Percentiles rank a stretch among this genome's conserved stretches.
These are phyloP conservation scores for Tricholoma bakamatsutake DNA, from an alignment of 768 basidiomycete genomes.

Conservation along the genomic window DNA sequence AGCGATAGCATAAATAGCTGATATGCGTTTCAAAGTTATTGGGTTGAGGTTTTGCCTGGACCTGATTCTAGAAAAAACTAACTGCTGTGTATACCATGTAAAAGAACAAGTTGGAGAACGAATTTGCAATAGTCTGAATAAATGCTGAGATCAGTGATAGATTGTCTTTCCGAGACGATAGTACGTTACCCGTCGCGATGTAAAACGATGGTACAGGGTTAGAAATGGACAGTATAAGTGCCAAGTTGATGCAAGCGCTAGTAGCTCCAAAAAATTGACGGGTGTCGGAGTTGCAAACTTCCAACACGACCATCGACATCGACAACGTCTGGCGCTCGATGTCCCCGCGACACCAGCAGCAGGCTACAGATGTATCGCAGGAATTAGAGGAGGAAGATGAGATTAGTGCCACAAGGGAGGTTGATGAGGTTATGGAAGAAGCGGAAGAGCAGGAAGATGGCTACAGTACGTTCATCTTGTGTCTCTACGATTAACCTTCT, in stretches of 20 bases:
- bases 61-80: neutral
- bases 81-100: neutral
- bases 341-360: slow-evolving; percentile 36
- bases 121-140: neutral
- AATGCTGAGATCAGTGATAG: no score
- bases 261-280: no score
- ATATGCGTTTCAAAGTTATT: slow-evolving; percentile 36
- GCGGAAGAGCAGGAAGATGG: slow-evolving; percentile 71
- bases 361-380: slow-evolving; percentile 39
- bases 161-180: no score
- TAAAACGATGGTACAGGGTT: no score
- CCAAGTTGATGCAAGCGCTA: no score
- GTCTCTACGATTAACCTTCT: slow-evolving; percentile 13
- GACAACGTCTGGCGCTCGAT: slow-evolving; percentile 20
- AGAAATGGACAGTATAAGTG: neutral
- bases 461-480: slow-evolving; percentile 59
- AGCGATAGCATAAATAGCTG: neutral
- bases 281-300: slow-evolving; percentile 34
- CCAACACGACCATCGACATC: slow-evolving; percentile 17
- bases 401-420: slow-evolving; percentile 51
- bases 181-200: no score
- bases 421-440: slow-evolving; percentile 80
- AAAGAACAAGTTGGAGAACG: neutral
- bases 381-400: slow-evolving; percentile 59
- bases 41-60: slow-evolving; percentile 51